Evolutionary conservation across 768 basidiomycete species (phyloP).

Genomic region (Termitomyces sp.): DNA sequence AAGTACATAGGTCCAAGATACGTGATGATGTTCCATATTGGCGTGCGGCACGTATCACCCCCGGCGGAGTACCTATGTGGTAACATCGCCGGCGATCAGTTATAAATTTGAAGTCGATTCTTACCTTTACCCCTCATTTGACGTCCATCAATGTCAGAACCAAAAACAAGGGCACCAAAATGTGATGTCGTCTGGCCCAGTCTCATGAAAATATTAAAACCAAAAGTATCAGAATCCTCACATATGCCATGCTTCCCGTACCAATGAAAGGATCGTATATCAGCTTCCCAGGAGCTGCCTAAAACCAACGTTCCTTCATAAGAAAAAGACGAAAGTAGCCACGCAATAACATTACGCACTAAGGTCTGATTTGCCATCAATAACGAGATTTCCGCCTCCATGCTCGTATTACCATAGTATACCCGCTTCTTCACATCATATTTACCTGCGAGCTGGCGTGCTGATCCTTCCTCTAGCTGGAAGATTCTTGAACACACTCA

Average conservation of each 20-base stretch:
- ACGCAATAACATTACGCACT: conserved; percentile 31
- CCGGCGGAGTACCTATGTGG: conserved; percentile 44
- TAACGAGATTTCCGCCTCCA: conserved; percentile 94
- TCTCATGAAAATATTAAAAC: neutral
- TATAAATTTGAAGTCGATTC: neutral
- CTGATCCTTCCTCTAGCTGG: conserved; percentile 56
- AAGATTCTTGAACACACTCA: neutral
- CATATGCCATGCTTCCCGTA: conserved; percentile 89
- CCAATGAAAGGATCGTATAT: conserved; percentile 96
- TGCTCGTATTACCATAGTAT: conserved; percentile 95
- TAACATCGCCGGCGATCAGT: neutral
- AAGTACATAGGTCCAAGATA: conserved; percentile 83
- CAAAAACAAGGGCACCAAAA: conserved; percentile 83
- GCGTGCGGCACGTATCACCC: conserved; percentile 71
- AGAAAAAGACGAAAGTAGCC: neutral
- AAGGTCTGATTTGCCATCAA: conserved; percentile 96
- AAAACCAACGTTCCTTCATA: neutral
- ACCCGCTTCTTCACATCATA: conserved; percentile 88
- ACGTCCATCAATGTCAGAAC: conserved; percentile 95
- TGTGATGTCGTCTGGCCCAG: conserved; percentile 66
- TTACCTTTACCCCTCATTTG: conserved; percentile 93
- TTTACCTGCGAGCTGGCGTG: conserved; percentile 57
- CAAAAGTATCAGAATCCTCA: conserved; percentile 23
- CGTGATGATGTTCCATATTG: conserved; percentile 76
- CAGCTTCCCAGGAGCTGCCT: conserved; percentile 86